Evolutionary conservation across 139 green algal genomes (phyloP), one percentile per base, ranked within the genome.

Genomic region (Pycnococcus provasolii): DNA sequence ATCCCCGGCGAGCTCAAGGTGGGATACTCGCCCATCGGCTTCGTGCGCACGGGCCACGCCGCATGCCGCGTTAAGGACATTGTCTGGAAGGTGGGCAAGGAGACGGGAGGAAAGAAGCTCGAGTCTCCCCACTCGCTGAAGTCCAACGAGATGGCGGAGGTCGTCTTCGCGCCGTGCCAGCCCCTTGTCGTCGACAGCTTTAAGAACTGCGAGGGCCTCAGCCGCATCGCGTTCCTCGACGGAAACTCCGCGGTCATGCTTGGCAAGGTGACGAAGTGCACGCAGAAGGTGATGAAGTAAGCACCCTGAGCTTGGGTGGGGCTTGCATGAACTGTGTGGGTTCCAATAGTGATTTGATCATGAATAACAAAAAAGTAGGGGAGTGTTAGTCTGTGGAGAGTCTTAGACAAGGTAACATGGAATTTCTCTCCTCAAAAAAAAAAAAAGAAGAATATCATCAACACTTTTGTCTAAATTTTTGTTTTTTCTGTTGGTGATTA

Each of bases 201-300:
- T 87, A 93, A 95, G 87, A 83, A 78, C 74, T 95, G 88, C 81
- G 88, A 95, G 79, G 88, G 88, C 78, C 86, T 95, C 68, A 90
- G 84, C 74, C 88, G 88, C 80, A 93, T 95, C 75, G 88, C 88
- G 45, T 93, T 95, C 84, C 80, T 95, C 70, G 88, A 95, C 77
- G 88, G 88, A 68, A 95, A 95, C 88, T 91, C 87, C 72, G 88
- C 88, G n/a, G 87, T 95, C 78, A 95, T 95, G 88, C 83, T 95
- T 54, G 88, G 88, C 77, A 95, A 95, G 88, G 82, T 94, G n/a
- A 68, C 80, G 52, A 59, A 75, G 51, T 79, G 83, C 52, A 78
- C 60, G 60, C 42, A 73, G 76, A 91, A 91, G 82, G 88, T 26
- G 26, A 26, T 26, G 26, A 26, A 26, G 26, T 26, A 26, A 26